Conservation (phyloP, 192 early-diverging fungal genomes). For the Endogone sp. region DNA sequence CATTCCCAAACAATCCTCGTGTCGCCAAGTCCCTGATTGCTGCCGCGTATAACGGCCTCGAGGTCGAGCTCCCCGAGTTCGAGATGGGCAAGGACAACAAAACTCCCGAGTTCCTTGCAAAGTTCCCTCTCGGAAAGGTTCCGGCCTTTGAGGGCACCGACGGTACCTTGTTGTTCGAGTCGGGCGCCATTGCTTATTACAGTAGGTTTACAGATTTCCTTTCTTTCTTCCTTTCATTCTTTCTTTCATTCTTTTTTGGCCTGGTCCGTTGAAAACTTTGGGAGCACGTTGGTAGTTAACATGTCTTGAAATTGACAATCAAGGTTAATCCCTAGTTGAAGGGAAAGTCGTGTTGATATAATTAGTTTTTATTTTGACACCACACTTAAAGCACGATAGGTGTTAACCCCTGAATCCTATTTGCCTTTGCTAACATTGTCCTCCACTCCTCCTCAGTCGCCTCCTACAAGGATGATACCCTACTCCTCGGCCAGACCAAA, state of each 20-base stretch:
- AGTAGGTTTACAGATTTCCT: no score
- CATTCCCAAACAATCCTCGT: constrained; percentile 70
- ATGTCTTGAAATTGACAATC: no score
- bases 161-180: constrained; percentile 73
- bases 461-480: constrained; percentile 39
- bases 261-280: no score
- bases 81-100: constrained; percentile 69
- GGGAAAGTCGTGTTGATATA: no score
- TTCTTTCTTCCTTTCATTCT: no score
- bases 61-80: constrained; percentile 55
- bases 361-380: no score
- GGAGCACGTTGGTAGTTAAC: no score
- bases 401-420: neutral
- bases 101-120: constrained; percentile 82
- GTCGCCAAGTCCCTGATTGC: constrained; percentile 60
- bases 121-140: constrained; percentile 91
- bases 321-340: no score
- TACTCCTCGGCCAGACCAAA: constrained; percentile 53
- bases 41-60: constrained; percentile 75
- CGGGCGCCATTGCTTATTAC: constrained; percentile 91
- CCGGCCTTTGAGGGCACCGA: constrained; percentile 85
- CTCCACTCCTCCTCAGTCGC: constrained; percentile 26
- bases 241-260: no score
- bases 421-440: neutral
- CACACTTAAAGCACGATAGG: no score